phyloP scores from a whole-genome alignment of 2,329 filamentous ascomycete genomes.

The Pezicula carpinea region DNA sequence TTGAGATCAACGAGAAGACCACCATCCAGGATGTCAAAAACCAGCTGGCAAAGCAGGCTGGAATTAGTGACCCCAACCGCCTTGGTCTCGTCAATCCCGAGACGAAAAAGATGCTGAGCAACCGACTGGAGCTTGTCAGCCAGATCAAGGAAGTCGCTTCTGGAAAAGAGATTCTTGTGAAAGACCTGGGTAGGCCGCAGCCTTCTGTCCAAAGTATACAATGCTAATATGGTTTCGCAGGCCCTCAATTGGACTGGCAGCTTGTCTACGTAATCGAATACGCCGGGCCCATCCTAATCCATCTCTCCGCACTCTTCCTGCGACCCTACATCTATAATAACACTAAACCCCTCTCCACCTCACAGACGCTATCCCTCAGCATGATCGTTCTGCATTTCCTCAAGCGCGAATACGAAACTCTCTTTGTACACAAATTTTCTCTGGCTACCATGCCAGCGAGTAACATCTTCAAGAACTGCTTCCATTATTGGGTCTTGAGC shows the following conservation, averaged over 20 bases:
- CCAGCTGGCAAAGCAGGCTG: slow-evolving; percentile 45
- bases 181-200: slow-evolving; percentile 71
- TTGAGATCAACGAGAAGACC: slow-evolving; percentile 37
- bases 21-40: slow-evolving; percentile 59
- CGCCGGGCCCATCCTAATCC: slow-evolving; percentile 83
- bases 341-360: slow-evolving; percentile 50
- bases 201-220: slow-evolving; percentile 1
- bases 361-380: slow-evolving; percentile 69
- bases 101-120: slow-evolving; percentile 59
- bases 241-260: slow-evolving; percentile 84
- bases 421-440: slow-evolving; percentile 94
- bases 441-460: slow-evolving; percentile 84
- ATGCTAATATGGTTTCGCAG: slow-evolving; percentile 39
- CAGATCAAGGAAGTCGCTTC: slow-evolving; percentile 44
- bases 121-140: slow-evolving; percentile 50
- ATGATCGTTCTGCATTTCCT: slow-evolving; percentile 80
- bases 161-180: slow-evolving; percentile 67
- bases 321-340: slow-evolving; percentile 66
- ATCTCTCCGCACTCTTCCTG: slow-evolving; percentile 66
- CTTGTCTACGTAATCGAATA: slow-evolving; percentile 97
- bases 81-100: slow-evolving; percentile 57
- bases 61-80: slow-evolving; percentile 54
- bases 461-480: slow-evolving; percentile 94
- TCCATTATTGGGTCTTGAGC: slow-evolving; percentile 86
- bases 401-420: slow-evolving; percentile 92